Evolutionary conservation across 176 grass and related monocot genomes (phyloP).

Genomic region (Olyra latifolia): DNA sequence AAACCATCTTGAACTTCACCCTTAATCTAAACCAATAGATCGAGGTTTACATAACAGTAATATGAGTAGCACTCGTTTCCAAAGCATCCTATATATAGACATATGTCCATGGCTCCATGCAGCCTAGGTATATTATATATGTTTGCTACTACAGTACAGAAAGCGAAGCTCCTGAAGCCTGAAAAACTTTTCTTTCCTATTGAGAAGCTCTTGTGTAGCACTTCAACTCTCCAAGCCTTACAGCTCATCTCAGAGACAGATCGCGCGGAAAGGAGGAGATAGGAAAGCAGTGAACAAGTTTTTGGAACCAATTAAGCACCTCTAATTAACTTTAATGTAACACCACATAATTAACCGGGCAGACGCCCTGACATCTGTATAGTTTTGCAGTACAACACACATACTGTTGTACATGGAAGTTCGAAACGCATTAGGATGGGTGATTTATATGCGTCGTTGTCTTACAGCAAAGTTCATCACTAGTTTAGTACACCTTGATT

Average conservation of each 20-base stretch:
- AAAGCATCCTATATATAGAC: background rate
- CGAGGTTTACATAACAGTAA: background rate
- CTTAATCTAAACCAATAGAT: background rate
- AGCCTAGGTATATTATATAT: background rate
- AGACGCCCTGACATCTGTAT: background rate
- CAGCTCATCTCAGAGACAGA: background rate
- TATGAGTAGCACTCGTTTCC: background rate
- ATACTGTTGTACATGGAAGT: background rate
- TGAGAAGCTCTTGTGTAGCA: background rate
- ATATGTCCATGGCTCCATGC: background rate
- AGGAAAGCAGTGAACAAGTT: background rate
- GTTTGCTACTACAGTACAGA: background rate
- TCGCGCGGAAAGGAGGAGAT: background rate
- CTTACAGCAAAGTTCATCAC: background rate
- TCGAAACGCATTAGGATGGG: background rate
- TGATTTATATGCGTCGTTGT: background rate
- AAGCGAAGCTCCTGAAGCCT: background rate
- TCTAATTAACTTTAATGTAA: background rate
- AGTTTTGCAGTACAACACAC: constrained; percentile 12
- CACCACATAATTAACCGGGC: background rate
- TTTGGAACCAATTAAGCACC: constrained; percentile 11
- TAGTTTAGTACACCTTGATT: background rate
- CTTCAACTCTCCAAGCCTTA: background rate
- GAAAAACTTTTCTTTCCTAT: background rate
- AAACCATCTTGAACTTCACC: background rate